Evolutionary conservation across 345 rosid species (phyloP).

Genomic region (Pistacia atlantica): DNA sequence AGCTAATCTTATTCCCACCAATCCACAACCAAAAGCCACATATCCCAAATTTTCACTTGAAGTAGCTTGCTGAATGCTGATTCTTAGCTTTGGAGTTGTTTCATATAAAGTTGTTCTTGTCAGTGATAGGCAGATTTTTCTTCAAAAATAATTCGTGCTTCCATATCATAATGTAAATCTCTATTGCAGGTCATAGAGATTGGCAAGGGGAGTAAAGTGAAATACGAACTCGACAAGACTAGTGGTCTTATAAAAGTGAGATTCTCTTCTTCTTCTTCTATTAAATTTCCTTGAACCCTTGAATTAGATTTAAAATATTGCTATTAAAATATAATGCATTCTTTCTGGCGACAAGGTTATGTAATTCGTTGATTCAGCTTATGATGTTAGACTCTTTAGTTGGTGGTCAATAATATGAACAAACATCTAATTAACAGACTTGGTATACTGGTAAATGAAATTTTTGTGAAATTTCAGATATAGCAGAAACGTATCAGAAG

Average conservation of each 20-base stretch:
- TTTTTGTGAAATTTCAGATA: background rate
- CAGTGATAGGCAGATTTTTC: background rate
- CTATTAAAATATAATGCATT: background rate
- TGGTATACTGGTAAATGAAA: background rate
- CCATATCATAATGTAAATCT: conserved; percentile 2
- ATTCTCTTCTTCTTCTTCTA: conserved; percentile 10
- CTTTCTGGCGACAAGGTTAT: background rate
- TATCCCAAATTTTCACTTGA: background rate
- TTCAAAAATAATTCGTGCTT: background rate
- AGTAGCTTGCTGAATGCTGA: background rate
- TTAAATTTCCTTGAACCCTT: background rate
- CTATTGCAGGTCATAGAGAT: conserved; percentile 82
- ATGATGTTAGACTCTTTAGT: background rate
- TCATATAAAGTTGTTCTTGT: background rate
- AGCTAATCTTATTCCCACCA: background rate
- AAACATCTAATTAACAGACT: background rate
- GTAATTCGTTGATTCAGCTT: background rate
- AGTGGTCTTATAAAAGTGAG: conserved; percentile 88
- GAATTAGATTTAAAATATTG: background rate
- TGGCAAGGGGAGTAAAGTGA: conserved; percentile 93
- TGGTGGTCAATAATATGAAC: background rate
- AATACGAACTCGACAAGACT: conserved; percentile 92
- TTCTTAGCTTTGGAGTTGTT: background rate
- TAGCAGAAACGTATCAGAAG: too few relatives aligned
- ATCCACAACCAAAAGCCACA: background rate